Percentiles rank a stretch among this genome's conserved stretches.
phyloP scores from a whole-genome alignment of 345 rosid genomes.

The Eucalyptus virginea region DNA sequence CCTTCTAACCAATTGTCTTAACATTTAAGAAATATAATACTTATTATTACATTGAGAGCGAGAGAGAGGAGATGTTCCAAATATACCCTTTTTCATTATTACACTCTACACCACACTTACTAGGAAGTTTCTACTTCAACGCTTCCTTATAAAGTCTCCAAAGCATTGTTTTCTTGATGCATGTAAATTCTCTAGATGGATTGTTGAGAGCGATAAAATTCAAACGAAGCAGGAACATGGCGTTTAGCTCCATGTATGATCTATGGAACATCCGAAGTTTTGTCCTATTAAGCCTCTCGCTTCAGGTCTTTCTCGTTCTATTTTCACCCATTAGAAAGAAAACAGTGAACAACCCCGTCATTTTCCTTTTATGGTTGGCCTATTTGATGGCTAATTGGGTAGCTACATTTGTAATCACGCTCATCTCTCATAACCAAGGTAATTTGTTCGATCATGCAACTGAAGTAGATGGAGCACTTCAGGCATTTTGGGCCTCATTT shows the following conservation, averaged over 20 bases:
- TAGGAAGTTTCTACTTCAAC: too few species aligned
- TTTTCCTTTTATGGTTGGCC: background rate
- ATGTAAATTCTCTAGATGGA: background rate
- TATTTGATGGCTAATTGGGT: background rate
- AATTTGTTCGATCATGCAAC: fast-evolving
- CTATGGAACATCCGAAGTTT: too few species aligned
- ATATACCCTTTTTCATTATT: too few species aligned
- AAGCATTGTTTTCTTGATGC: background rate
- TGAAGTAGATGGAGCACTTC: background rate
- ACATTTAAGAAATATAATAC: too few species aligned
- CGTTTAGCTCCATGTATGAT: too few species aligned
- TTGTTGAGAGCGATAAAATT: background rate
- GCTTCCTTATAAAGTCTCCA: background rate
- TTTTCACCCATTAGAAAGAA: background rate
- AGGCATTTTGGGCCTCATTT: background rate
- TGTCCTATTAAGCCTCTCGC: background rate
- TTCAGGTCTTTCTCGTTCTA: background rate
- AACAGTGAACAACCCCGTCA: fast-evolving
- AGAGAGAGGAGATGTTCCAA: too few species aligned
- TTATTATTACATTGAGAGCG: too few species aligned
- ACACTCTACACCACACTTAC: too few species aligned
- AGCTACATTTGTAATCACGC: background rate
- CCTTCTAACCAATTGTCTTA: too few species aligned
- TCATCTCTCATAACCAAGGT: background rate
- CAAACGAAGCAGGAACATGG: too few species aligned